Base-by-base conservation (phyloP, 176 grass and related monocot genomes). In the Oryza officinalis region DNA sequence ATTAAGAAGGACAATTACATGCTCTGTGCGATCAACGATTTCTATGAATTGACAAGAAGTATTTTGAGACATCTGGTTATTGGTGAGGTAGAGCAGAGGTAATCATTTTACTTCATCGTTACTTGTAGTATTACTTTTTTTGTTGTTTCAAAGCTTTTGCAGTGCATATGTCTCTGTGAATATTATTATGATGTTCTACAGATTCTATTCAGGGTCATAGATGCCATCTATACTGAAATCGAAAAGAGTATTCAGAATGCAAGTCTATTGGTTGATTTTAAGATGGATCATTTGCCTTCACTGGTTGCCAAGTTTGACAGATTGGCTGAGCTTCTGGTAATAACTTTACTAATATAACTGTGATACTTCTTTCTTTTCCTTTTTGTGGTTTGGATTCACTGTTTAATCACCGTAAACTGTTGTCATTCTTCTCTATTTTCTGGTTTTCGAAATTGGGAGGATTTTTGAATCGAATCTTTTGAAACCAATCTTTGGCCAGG, bases 1-100 rank as follows among this genome's bases (percentile, higher is more conserved):
- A 85, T 98, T 64, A 91, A 89, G 67, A 94, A 91, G 86, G 92
- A 98, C 88, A 63, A 69, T 27, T 94, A 98, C 76, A 98, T 94
- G 95, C 88, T 86, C 81, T 93, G 75, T 61, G 91, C 95, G 31
- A 85, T 94, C 79, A 88, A 87, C 12, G 92, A 98, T 79, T 98
- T 80, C 87, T 98, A 88, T 18, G 67, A 92, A 52, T 86, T 90
- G 49, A 81, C 94, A 77, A 93, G 85, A 78, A 80, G 46, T 91
- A 90, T 98, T 54, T 86, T 92, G 30, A 78, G 61, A 75, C 83
- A 73, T 94, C 90, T 98, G 25, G 46, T 98, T 84, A 71, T 87
- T 73, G 92, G 90, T 52, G 89, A 94, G 50, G 67, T 87, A 69
- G 95, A 98, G 65, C 90, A 80, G 86, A 88, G 90, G 95, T 98